Evolutionary conservation across 1,284 basidiomycete genomes (phyloP).

Genomic region (Cerioporus squamosus): DNA sequence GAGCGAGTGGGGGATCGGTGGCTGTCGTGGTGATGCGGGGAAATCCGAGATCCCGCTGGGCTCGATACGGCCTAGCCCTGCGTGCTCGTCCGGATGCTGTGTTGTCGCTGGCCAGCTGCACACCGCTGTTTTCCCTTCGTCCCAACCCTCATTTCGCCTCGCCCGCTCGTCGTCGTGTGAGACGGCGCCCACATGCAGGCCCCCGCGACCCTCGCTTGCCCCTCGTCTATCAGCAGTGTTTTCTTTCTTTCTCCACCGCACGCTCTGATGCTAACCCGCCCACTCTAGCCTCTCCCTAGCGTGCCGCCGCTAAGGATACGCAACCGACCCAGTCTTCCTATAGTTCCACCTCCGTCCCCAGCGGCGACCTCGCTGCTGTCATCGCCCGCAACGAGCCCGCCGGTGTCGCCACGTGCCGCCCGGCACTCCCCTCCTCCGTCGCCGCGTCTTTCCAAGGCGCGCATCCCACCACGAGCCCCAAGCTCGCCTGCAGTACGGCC

Average conservation of each 20-base stretch:
- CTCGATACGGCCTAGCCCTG: neutral
- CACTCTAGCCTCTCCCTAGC: conserved; percentile 19
- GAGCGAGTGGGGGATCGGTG: too few species aligned
- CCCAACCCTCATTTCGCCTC: neutral
- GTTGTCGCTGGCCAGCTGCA: neutral
- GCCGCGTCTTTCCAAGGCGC: conserved; percentile 17
- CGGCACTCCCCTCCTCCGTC: conserved; percentile 20
- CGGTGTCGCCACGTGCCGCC: conserved; percentile 4
- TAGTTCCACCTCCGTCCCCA: conserved; percentile 23
- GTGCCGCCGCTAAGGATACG: conserved; percentile 18
- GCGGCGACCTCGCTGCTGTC: conserved; percentile 5
- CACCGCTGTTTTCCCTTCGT: neutral
- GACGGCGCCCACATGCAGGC: neutral
- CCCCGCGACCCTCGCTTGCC: neutral
- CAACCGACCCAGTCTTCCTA: conserved; percentile 17
- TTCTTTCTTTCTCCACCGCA: neutral
- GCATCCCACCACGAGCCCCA: conserved; percentile 16
- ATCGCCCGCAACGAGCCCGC: conserved; percentile 6
- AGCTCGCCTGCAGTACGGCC: conserved; percentile 9
- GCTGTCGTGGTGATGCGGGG: neutral
- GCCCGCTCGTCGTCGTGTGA: neutral
- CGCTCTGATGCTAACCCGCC: conserved; percentile 4
- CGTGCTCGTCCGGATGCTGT: neutral
- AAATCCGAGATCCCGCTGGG: neutral
- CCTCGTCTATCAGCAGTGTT: neutral